Base-by-base conservation (phyloP, 306 rosid genomes). In the Ormosia semicastrata region DNA sequence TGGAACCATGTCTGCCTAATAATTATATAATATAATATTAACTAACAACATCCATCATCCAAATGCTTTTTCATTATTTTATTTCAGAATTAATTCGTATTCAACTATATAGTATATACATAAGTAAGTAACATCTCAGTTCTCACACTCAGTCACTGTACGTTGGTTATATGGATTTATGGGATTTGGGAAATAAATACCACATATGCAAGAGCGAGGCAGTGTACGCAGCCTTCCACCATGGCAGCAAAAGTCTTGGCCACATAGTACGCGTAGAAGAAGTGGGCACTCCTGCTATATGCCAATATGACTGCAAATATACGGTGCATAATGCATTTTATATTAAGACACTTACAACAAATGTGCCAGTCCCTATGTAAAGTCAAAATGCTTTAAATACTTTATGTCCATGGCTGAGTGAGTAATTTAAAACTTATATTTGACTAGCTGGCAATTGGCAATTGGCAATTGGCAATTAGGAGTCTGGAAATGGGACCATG, bases 131-230 rank as follows among this genome's bases (percentile, higher is more conserved):
- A 1, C 13, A 1, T 7, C 8, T 29, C 65, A 57, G 13, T n/a
- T n/a, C n/a, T 24, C 24, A 24, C 24, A 24, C 24, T 24, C 24
- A 24, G 24, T 24, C 24, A 24, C 24, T 24, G 24, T 24, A 24
- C 24, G 24, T 24, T 24, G 24, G 24, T 24, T 58, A 56, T 13
- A 47, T 56, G 7, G 47, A 65, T 71, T 63, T 7, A 52, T 70
- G 53, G 39, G 47, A 73, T 30, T 37, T 71, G 32, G 24, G 24
- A 24, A 24, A 24, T 24, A 56, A 78, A 44, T 84, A 95, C 99
- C 95, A 95, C 89, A 58, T 90, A 93, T 17, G 99, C 98, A 53
- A 91, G 94, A 78, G 99, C 84, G 2, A 95, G 90, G 82, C 95
- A 93, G 14, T 70, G 62, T 54, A 68, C 37, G 80, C 89, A 56